Evolutionary conservation across 116 monocot species (phyloP), one percentile per base, ranked within the genome.

Genomic region (Dioscorea cayenensis): DNA sequence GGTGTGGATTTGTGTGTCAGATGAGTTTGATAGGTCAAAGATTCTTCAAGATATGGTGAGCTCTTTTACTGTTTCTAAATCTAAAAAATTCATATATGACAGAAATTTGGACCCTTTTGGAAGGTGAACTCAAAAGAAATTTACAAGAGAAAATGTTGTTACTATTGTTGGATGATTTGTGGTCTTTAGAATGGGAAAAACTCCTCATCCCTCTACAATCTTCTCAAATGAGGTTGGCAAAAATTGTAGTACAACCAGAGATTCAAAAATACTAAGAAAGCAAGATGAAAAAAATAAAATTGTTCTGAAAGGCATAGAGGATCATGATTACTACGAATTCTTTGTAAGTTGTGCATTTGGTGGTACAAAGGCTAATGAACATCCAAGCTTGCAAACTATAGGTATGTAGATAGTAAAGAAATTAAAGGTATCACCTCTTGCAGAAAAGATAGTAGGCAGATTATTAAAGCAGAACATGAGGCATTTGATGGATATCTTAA

Each of bases 151-250:
- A 68, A 59, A 72, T 58, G 19, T 69, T 78, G 7, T n/a, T 84
- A 22, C 75, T 84, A 49, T 67, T 84, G 25, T 32, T 84, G 20
- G 79, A 84, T 69, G 79, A 79, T 67, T 71, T 76, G 3, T 71
- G 75, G 67, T 7, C 3, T 18, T 16, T 5, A 4, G 12, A 68
- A n/a, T n/a, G n/a, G n/a, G n/a, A n/a, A n/a, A n/a, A n/a, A n/a
- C n/a, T n/a, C n/a, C n/a, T n/a, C n/a, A n/a, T n/a, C n/a, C n/a
- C n/a, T n/a, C n/a, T n/a, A n/a, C n/a, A n/a, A n/a, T n/a, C n/a
- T n/a, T n/a, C n/a, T n/a, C n/a, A n/a, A n/a, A n/a, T n/a, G n/a
- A n/a, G n/a, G n/a, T n/a, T n/a, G n/a, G n/a, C n/a, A n/a, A n/a
- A n/a, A n/a, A n/a, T n/a, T n/a, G n/a, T n/a, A n/a, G n/a, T n/a